Evolutionary conservation across 805 yeast species (phyloP), one percentile per base, ranked within the genome.

Genomic region (Teunomyces tritomae): DNA sequence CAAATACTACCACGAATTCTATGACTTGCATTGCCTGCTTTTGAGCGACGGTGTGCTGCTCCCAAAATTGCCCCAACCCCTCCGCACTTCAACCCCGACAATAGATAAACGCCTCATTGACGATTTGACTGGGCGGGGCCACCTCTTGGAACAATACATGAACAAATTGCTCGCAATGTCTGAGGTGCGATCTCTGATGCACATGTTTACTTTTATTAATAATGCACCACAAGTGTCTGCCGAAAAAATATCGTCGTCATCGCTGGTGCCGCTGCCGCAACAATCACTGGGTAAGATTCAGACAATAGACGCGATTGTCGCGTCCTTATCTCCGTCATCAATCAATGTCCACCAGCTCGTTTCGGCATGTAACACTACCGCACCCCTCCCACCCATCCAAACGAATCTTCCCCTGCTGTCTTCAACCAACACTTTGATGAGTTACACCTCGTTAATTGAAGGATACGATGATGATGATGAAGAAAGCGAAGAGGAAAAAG

Each of bases 1-100:
- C 28, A 71, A 69, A 48, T 51, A 55, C 33, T 70, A 71, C 51
- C 68, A 68, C 45, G 73, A 71, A 35, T 69, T 73, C 42, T 69
- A 68, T 53, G 52, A 64, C 28, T 55, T 73, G 36, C 74, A 70
- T 47, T 32, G 55, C 8, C 39, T 49, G 40, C 40, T 37, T 20
- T 37, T 37, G 29, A n/a, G 28, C 40, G 28, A 37, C 36, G 30
- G 29, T 10, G 42, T 32, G 6, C 51, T 44, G 30, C 54, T 69
- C 27, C 72, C 73, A 3, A 57, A 55, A 37, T 53, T 68, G 16
- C 74, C 74, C 0, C 57, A 57, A 32, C 73, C 73, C 13, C 50
- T 37, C 17, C 40, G 40, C 29, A 37, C 40, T 11, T 44, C 49
- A 2, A 39, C 43, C 11, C 28, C 43, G 45, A 48, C 51, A 26